Evolutionary conservation across 139 green algal genomes (phyloP).

Genomic region (Penium margaritaceum): DNA sequence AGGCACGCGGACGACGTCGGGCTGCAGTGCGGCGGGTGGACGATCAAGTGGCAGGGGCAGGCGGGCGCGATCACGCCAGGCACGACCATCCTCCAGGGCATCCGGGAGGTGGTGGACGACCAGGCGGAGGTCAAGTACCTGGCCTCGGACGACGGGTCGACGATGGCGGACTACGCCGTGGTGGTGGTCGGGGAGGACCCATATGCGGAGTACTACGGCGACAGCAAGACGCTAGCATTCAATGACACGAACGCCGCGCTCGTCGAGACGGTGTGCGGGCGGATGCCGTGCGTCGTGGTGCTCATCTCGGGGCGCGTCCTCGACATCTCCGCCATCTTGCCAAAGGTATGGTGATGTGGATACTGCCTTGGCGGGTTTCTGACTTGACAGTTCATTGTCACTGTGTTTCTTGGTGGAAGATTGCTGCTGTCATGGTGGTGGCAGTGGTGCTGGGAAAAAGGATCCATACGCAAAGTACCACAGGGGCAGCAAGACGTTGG

Average conservation of each 20-base stretch:
- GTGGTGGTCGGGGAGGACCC: conserved; percentile 30
- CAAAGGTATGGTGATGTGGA: too few relatives aligned
- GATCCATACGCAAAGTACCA: too few relatives aligned
- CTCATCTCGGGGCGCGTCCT: conserved; percentile 4
- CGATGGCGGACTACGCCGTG: conserved; percentile 18
- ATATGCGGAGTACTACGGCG: conserved; percentile 27
- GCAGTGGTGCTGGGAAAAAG: too few relatives aligned
- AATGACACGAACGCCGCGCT: neutral
- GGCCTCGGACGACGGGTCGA: neutral
- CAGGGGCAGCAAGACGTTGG: too few relatives aligned
- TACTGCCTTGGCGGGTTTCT: too few relatives aligned
- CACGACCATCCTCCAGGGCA: conserved; percentile 30
- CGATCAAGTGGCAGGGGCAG: neutral
- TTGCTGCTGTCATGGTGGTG: too few relatives aligned
- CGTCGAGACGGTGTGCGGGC: conserved; percentile 1
- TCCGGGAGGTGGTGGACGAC: neutral
- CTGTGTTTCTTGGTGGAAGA: too few relatives aligned
- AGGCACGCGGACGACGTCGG: conserved; percentile 18
- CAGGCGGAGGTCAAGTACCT: conserved; percentile 5
- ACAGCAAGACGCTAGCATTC: conserved; percentile 5
- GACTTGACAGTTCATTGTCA: too few relatives aligned
- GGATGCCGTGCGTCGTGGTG: conserved; percentile 25
- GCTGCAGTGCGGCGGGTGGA: conserved; percentile 19
- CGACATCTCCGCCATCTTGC: neutral
- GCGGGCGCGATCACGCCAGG: conserved; percentile 6